Percentiles rank a stretch among this genome's conserved stretches.
phyloP scores from a whole-genome alignment of 257 asterid species.

The Paraleonurus japonicus region DNA sequence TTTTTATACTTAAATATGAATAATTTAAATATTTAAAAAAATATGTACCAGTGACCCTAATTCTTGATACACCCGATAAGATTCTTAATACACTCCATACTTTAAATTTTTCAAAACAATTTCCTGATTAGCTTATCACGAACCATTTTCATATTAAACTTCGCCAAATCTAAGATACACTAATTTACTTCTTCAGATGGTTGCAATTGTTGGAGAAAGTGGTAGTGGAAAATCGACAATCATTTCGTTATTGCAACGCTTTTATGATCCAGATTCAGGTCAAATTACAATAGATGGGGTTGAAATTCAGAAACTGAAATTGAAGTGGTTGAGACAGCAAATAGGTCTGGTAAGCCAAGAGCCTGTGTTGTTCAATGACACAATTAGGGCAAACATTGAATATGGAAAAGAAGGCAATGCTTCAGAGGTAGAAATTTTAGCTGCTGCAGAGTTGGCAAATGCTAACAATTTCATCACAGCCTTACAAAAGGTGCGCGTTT shows the following conservation, averaged over 20 bases:
- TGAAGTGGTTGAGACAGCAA: constrained; percentile 56
- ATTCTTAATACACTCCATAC: too few relatives aligned
- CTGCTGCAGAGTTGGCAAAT: constrained; percentile 52
- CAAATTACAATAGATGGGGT: constrained; percentile 40
- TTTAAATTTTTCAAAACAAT: too few relatives aligned
- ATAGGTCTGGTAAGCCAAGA: constrained; percentile 63
- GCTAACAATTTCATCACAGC: constrained; percentile 50
- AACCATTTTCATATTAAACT: too few relatives aligned
- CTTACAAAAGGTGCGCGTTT: constrained; percentile 37
- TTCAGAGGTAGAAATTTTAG: constrained; percentile 43
- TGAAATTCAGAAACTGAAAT: constrained; percentile 28
- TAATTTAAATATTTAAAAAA: too few relatives aligned
- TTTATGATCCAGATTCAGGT: constrained; percentile 52
- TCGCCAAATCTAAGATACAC: background rate
- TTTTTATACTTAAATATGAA: too few relatives aligned
- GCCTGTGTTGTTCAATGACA: constrained; percentile 45
- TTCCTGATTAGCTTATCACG: too few relatives aligned
- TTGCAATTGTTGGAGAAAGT: constrained; percentile 62
- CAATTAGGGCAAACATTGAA: constrained; percentile 48
- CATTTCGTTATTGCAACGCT: constrained; percentile 49
- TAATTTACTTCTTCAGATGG: constrained; percentile 42
- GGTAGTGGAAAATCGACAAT: constrained; percentile 64
- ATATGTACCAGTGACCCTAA: too few relatives aligned
- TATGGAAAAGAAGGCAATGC: constrained; percentile 49
- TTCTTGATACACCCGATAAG: too few relatives aligned